Evolutionary conservation across 345 rosid species (phyloP), one percentile per base, ranked within the genome.

Genomic region (Cochlearia excelsa): DNA sequence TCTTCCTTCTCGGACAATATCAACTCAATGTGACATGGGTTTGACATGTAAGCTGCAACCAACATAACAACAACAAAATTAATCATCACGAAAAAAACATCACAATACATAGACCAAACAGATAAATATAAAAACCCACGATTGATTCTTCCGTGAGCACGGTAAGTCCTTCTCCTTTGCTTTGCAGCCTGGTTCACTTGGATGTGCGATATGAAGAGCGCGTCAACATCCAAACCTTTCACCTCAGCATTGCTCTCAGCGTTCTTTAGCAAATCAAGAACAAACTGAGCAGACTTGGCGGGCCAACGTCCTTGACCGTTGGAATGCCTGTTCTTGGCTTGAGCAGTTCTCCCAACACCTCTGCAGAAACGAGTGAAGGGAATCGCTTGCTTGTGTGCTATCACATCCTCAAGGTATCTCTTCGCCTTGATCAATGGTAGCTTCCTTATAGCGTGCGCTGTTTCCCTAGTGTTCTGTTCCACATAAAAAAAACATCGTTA

Each of bases 291-390:
- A 64, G 99, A 93, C 58, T 93, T 93, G 0, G 75, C 88, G 0
- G 99, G 97, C 97, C 99, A 93, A 16, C 97, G 88, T 52, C 97
- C 99, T 63, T 93, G 97, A 29, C 99, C 99, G 64, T 93, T 93
- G 1, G 95, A 82, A 57, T 90, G 97, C 72, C 97, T 82, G 78
- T 84, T 90, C 79, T 94, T 94, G 28, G 97, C 99, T 77, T 94
- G 99, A 48, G 99, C 99, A 76, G 99, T 94, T n/a, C 97, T 80
- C n/a, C 97, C 99, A 3, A 94, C 96, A 43, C 97, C 99, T 63
- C 97, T 34, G 23, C 97, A 94, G 74, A 82, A 94, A 5, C 96
- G 91, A 4, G 92, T 73, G 85, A 94, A 94, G n/a, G 99, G 99
- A n/a, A 94, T 87, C 7, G 99, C 99, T 72, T 94, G 99, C 71